A percentile compares a stretch with the other conserved stretches of the same genome.
These are phyloP conservation scores for Backusella luteola DNA, from an alignment of 192 early-diverging fungal genomes.

Conservation along the genomic window DNA sequence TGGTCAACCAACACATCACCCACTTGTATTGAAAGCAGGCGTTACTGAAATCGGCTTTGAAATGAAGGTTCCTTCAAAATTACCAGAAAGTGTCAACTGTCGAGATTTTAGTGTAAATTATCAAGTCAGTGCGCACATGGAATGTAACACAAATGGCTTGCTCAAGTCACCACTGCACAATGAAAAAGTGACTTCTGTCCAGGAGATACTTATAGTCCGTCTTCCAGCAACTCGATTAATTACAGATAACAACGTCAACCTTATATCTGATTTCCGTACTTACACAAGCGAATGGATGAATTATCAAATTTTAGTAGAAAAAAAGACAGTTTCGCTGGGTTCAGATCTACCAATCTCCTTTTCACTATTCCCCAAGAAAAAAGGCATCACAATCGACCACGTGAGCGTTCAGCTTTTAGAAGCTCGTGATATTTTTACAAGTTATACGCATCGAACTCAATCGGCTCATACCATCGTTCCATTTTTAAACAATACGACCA, in stretches of 20 bases:
- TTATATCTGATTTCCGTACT: neutral
- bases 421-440: neutral
- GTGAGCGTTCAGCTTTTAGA: neutral
- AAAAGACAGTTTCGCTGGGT: neutral
- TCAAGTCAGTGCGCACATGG: neutral
- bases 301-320: neutral
- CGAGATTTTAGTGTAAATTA: slow-evolving; percentile 1
- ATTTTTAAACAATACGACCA: neutral
- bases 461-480: neutral
- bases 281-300: neutral
- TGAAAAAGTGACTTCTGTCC: neutral
- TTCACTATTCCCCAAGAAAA: neutral
- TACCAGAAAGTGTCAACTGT: slow-evolving; percentile 12
- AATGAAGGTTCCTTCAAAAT: slow-evolving; percentile 3
- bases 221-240: neutral
- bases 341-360: neutral
- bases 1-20: neutral
- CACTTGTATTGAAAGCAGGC: neutral
- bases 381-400: neutral
- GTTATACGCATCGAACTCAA: neutral
- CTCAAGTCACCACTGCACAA: no score
- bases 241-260: neutral
- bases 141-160: neutral
- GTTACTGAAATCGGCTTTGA: slow-evolving; percentile 2
- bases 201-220: neutral